Percentiles rank a stretch among this genome's conserved stretches.
Evolutionary conservation across 75 land plant genomes (phyloP).

Genomic region (Pseudotsuga menziesii): DNA sequence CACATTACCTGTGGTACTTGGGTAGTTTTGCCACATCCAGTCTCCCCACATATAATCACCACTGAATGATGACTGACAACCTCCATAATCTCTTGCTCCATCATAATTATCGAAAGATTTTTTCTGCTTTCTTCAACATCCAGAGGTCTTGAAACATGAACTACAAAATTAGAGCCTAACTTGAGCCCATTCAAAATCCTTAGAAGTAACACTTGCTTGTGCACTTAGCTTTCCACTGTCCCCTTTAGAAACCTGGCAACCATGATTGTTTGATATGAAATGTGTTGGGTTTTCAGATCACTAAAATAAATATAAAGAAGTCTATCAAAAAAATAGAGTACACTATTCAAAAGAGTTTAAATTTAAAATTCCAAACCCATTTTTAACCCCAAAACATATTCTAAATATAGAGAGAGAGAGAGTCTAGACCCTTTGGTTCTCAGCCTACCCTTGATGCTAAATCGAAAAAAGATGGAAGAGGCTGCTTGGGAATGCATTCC

Average conservation of each 20-base stretch:
- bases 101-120: conserved; percentile 94
- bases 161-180: conserved; percentile 26
- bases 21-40: conserved; percentile 99
- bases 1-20: conserved; percentile 95
- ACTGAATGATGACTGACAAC: conserved; percentile 68
- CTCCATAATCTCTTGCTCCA: conserved; percentile 99
- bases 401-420: too few species aligned
- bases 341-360: too few species aligned
- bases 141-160: conserved; percentile 65
- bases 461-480: too few species aligned
- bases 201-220: neutral
- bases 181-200: neutral
- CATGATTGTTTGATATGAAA: neutral
- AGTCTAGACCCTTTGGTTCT: too few species aligned
- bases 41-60: conserved; percentile 94
- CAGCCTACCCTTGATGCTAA: too few species aligned
- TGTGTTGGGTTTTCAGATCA: too few species aligned
- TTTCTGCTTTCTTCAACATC: conserved; percentile 67
- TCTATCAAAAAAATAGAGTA: too few species aligned
- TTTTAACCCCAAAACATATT: too few species aligned
- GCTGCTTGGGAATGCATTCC: too few species aligned
- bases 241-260: neutral
- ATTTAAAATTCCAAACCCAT: too few species aligned
- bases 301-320: too few species aligned
- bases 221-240: neutral